Base-by-base conservation (phyloP, 495 filamentous ascomycete species). In the Polyplosphaeria fusca region DNA sequence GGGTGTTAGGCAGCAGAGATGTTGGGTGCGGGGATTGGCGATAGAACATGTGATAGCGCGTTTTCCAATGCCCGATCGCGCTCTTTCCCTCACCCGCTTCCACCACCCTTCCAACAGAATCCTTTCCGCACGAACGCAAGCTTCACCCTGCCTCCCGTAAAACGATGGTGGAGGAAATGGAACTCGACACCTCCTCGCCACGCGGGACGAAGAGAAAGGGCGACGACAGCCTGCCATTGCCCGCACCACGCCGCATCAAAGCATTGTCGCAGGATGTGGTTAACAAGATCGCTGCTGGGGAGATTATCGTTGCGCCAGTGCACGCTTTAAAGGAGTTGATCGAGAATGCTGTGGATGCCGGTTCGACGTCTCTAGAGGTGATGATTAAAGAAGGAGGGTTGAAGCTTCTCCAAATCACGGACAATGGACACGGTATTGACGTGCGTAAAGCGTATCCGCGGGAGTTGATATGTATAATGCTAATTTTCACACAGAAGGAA, bases 281-380 rank as follows among this genome's bases (percentile, higher is more conserved):
- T 53, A 97, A 97, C 75, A 97, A 96, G 73, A 99, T 99, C 63
- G 94, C 94, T 5, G 94, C 94, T n/a, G 94, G 94, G 14, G 94
- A 99, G 68, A 99, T 97, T 58, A 97, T 99, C 47, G 90, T 97
- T 47, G 93, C 94, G 11, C 94, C 94, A 20, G 91, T 97, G 55
- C 89, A 99, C 68, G 94, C 94, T 18, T 73, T 99, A 26, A 99
- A 99, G 74, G 94, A 99, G 70, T 75, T 99, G 42, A 95, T 97
- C 12, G 94, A 99, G 66, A 99, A 99, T 63, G 84, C 94, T 5
- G 94, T 99, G 28, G 94, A 99, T 73, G 94, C 94, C 25, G 91
- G 94, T 16, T 89, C 93, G 1, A 96, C 93, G 1, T 84, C 85
- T 4, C 74, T 99, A 37, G 94, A 99, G 67, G 85, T 99, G 41